Evolutionary conservation across 305 asterid species (phyloP), one percentile per base, ranked within the genome.

Genomic region (Fraxinus floribunda): DNA sequence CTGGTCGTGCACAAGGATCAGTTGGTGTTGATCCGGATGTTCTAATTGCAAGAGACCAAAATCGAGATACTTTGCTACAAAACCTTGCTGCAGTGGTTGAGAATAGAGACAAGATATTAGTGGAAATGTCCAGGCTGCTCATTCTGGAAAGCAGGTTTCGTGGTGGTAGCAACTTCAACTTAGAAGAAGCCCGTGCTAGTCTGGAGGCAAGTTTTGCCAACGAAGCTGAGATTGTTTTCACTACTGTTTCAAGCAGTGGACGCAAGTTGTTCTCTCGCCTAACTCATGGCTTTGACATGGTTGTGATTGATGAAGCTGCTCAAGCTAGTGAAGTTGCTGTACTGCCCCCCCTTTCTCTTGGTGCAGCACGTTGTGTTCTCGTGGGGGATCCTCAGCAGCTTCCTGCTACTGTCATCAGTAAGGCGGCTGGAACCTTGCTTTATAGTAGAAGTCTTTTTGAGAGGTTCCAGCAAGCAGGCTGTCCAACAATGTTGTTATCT

Each of bases 341-440:
- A 3, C 92, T 97, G 32, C 99, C 99, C 76, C 99, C 99, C 2
- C 98, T 97, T 71, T 86, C 98, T 80, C 96, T 97, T n/a, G 99
- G 99, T 76, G 98, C 98, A 16, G 99, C 99, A 57, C 93, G 99
- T 2, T 97, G 99, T 86, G 99, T 97, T 79, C 97, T 97, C 80
- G 99, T 97, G 39, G 99, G 99, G 80, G 99, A 97, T 55, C 99
- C 98, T 3, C 99, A 97, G 89, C 99, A 97, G 89, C 98, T 97
- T 72, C 99, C 99, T 55, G 99, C 99, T 68, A 94, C 99, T 29
- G 99, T 97, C 38, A 94, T 97, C 86, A 97, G 99, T 88, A 97
- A 97, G 86, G 98, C 98, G n/a, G 99, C 98, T 44, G 99, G 99
- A 79, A 97, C 98, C 26, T 88, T 97, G 90, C 83, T 97, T 87